phyloP scores from a whole-genome alignment of 2,329 filamentous ascomycete genomes.

The Diplodia sapinea region DNA sequence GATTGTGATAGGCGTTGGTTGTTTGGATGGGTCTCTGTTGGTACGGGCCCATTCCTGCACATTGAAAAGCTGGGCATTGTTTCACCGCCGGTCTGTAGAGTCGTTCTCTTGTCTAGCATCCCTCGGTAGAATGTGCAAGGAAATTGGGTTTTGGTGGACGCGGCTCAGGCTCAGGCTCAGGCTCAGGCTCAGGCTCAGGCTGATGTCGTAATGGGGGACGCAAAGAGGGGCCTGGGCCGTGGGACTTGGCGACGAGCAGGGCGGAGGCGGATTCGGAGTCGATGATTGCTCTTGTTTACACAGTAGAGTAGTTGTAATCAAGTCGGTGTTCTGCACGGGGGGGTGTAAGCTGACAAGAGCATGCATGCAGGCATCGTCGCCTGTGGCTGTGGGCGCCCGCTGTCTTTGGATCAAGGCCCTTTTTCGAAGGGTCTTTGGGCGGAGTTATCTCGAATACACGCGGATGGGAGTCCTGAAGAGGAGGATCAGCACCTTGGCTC shows the following conservation, averaged over 20 bases:
- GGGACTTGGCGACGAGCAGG: neutral
- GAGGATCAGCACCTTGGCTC: slow-evolving; percentile 1
- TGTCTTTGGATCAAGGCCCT: too few species aligned
- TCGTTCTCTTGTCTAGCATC: too few species aligned
- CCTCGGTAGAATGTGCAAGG: too few species aligned
- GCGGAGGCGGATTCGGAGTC: too few species aligned
- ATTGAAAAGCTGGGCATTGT: slow-evolving; percentile 12
- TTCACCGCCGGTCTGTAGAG: neutral
- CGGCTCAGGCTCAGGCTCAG: too few species aligned
- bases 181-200: too few species aligned
- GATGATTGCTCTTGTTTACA: neutral
- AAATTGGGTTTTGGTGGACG: too few species aligned
- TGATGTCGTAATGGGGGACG: neutral
- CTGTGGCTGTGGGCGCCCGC: too few species aligned
- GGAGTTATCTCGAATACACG: neutral
- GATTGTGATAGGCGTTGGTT: slow-evolving; percentile 21
- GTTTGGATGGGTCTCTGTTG: neutral
- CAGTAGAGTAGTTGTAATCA: slow-evolving; percentile 20
- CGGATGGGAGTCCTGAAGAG: neutral
- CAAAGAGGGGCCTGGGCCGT: too few species aligned
- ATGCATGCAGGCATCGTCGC: neutral
- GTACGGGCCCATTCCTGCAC: neutral
- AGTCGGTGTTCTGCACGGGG: neutral
- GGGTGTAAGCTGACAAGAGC: slow-evolving; percentile 25
- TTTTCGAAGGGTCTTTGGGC: too few species aligned